Percentiles rank a stretch among this genome's conserved stretches.
These are phyloP conservation scores for Hypoxylon fragiforme DNA, from an alignment of 495 filamentous ascomycete species.

Conservation along the genomic window DNA sequence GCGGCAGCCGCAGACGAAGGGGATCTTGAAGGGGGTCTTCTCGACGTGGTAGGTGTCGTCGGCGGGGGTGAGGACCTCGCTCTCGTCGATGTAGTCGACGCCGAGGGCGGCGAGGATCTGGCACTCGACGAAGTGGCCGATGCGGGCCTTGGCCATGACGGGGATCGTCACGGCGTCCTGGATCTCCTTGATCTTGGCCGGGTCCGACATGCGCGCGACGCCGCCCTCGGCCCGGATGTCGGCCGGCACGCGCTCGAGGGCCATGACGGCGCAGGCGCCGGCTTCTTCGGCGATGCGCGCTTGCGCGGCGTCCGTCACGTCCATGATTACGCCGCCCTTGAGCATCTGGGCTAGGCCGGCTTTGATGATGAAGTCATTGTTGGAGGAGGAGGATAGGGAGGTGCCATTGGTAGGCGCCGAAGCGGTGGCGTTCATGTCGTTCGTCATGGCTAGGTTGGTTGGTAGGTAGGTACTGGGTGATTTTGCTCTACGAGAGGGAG, in stretches of 20 bases:
- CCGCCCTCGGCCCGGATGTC: constrained; percentile 93
- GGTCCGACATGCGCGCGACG: constrained; percentile 97
- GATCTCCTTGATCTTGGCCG: constrained; percentile 92
- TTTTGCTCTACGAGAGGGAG: too few relatives aligned
- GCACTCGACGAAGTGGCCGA: constrained; percentile 97
- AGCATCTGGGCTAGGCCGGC: constrained; percentile 94
- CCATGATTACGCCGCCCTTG: constrained; percentile 99
- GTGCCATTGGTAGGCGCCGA: constrained; percentile 25
- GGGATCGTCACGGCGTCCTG: constrained; percentile 97
- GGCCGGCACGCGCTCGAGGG: constrained; percentile 94
- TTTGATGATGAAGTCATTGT: constrained; percentile 73
- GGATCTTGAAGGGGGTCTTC: constrained; percentile 79
- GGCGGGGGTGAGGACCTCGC: constrained; percentile 93
- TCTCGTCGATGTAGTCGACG: constrained; percentile 97
- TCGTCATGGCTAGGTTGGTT: constrained; percentile 31
- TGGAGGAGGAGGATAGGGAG: constrained; percentile 16
- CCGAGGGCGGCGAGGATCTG: constrained; percentile 95
- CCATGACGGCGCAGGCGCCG: constrained; percentile 96
- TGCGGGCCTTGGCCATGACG: constrained; percentile 98
- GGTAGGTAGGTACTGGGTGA: constrained; percentile 2
- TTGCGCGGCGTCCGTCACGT: constrained; percentile 93
- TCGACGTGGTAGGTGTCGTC: constrained; percentile 89
- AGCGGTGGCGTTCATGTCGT: constrained; percentile 13
- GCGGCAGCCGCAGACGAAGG: constrained; percentile 96
- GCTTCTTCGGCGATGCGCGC: constrained; percentile 97